These are phyloP conservation scores for Cercospora nicotianae DNA, from an alignment of 2,329 filamentous ascomycete genomes.

Conservation along the genomic window DNA sequence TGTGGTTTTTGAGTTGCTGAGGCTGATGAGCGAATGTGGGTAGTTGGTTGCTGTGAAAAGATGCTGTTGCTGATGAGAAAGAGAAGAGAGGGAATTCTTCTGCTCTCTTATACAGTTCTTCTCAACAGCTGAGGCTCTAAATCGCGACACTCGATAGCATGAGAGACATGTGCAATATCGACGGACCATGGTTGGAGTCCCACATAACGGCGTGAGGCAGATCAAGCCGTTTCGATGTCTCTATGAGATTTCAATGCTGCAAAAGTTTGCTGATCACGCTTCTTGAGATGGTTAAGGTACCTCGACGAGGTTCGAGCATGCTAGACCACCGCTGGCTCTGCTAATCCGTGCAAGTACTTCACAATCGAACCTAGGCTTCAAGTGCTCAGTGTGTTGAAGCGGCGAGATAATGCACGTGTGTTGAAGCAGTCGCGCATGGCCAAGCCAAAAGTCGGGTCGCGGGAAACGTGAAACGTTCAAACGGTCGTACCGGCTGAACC, in stretches of 20 bases:
- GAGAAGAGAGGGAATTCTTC: background rate
- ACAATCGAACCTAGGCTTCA: background rate
- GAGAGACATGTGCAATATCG: constrained; percentile 3
- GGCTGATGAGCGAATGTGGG: constrained; percentile 1
- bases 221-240: background rate
- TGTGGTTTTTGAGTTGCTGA: background rate
- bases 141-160: background rate
- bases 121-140: background rate
- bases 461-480: background rate
- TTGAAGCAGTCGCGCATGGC: background rate
- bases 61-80: background rate
- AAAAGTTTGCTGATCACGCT: no score
- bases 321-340: no score
- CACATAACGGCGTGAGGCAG: background rate
- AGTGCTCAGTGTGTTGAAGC: background rate
- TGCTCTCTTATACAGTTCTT: background rate
- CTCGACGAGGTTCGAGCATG: no score
- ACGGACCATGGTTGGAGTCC: background rate
- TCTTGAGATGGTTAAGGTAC: no score
- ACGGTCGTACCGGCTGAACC: background rate
- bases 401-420: background rate
- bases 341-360: background rate
- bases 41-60: constrained; percentile 4
- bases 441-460: background rate
- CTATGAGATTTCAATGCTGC: background rate